Evolutionary conservation across 2,329 filamentous ascomycete species (phyloP), one percentile per base, ranked within the genome.

Genomic region (Monosporascus sp.): DNA sequence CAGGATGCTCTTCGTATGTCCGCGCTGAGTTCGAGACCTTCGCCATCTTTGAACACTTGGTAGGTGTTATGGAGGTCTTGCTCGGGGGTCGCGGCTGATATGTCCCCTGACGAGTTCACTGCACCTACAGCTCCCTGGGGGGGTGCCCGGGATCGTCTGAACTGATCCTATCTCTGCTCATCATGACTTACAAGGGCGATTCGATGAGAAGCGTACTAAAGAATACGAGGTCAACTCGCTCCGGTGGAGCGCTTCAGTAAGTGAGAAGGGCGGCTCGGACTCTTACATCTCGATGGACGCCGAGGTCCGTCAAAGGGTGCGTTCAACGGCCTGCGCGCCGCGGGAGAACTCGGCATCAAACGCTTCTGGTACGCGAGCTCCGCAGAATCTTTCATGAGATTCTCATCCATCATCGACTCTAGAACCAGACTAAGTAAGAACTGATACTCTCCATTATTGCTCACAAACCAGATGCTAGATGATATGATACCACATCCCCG

Each of bases 41-140:
- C 51, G 6, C 61, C 48, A 9, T 56, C 55, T 50, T 60, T 62
- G 63, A 65, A 71, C 22, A 67, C 58, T 44, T 61, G 58, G 50
- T 69, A 69, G 39, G 60, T 67, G 24, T 71, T 67, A 49, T 71
- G 68, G 39, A 69, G 56, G 27, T 65, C 60, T 24, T 49, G 56
- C 44, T 55, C 57, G 17, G 58, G 56, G 3, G 68, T 6, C 48
- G 54, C 43, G 7, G 46, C 48, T 1, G 54, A 61, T 15, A 56
- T 52, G 14, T 55, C 53, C 20, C 60, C 59, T 18, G 52, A 57
- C 7, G 49, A 50, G 25, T 50, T 38, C 15, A 48, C 15, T 18
- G 45, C 50, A 45, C n/a, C 45, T 18, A 35, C 60, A 17, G 37
- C 54, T 48, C 54, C 56, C 14, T 35, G 51, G 11, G 22, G 37